Evolutionary conservation across 768 basidiomycete species (phyloP).

Genomic region (Suillus ampliporus): DNA sequence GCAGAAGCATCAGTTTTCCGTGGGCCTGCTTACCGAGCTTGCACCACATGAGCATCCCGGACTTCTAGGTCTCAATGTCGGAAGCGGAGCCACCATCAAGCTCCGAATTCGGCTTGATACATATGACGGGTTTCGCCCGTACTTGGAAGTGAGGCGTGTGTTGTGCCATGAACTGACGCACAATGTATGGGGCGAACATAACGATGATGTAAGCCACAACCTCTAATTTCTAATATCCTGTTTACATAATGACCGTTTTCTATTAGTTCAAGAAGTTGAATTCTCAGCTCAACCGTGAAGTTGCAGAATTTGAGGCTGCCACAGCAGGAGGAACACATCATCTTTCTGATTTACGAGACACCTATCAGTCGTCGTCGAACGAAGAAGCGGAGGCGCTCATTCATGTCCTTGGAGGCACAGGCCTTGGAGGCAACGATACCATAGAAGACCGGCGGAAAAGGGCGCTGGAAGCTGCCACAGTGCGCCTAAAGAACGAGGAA

Average conservation of each 20-base stretch:
- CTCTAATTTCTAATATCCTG: not conserved
- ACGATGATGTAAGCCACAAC: constrained; percentile 62
- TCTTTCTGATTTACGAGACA: constrained; percentile 42
- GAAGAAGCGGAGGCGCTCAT: constrained; percentile 60
- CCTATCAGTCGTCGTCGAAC: constrained; percentile 58
- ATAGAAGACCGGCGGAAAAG: constrained; percentile 61
- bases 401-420: constrained; percentile 60
- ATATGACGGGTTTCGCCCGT: constrained; percentile 75
- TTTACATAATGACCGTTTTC: not conserved
- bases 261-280: constrained; percentile 76
- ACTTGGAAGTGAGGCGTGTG: constrained; percentile 66
- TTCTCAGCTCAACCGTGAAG: constrained; percentile 74
- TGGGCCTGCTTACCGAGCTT: constrained; percentile 75
- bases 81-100: constrained; percentile 66
- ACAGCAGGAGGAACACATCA: constrained; percentile 58
- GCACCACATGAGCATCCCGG: constrained; percentile 24
- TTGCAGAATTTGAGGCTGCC: constrained; percentile 67
- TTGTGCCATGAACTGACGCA: constrained; percentile 82
- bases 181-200: constrained; percentile 76
- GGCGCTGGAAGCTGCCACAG: constrained; percentile 65
- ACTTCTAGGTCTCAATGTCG: constrained; percentile 71
- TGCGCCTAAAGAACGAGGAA: constrained; percentile 61
- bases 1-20: constrained; percentile 65
- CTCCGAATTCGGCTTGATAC: constrained; percentile 70
- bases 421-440: constrained; percentile 44